Percentiles rank a stretch among this genome's conserved stretches.
Conservation (phyloP, 257 asterid species). For the Pogostemon cablin region DNA sequence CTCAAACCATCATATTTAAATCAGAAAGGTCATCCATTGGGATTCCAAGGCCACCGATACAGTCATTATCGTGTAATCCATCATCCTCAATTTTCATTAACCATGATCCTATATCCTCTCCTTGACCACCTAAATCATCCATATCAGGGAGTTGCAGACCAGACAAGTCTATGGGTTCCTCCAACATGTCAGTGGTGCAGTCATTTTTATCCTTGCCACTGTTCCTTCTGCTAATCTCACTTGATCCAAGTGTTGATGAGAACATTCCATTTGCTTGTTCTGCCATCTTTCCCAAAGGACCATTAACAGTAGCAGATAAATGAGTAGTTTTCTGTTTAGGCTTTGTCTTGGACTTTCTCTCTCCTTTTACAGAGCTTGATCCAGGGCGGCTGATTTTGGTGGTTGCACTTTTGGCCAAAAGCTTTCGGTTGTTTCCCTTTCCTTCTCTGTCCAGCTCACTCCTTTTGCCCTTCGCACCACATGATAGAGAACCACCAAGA, state of each 20-base stretch:
- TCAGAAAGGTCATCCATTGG: conserved; percentile 91
- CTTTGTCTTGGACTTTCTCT: conserved; percentile 79
- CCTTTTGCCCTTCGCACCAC: conserved; percentile 87
- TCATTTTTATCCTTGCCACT: conserved; percentile 47
- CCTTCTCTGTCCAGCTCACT: conserved; percentile 89
- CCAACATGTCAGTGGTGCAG: conserved; percentile 59
- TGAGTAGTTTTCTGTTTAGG: conserved; percentile 80
- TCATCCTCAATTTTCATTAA: conserved; percentile 79
- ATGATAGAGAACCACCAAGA: conserved; percentile 63
- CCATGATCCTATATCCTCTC: conserved; percentile 90
- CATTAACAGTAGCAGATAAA: conserved; percentile 70
- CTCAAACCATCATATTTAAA: conserved; percentile 83
- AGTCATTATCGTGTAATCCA: conserved; percentile 73
- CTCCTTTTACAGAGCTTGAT: conserved; percentile 66
- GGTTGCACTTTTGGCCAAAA: conserved; percentile 64
- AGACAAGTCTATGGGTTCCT: conserved; percentile 91
- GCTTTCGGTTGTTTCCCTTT: conserved; percentile 70
- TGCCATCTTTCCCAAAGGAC: conserved; percentile 65
- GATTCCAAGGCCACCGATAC: conserved; percentile 75
- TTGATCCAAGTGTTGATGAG: conserved; percentile 52
- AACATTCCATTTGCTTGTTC: conserved; percentile 59
- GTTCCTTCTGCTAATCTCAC: conserved; percentile 49
- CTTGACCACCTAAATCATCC: conserved; percentile 81
- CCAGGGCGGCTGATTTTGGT: conserved; percentile 62
- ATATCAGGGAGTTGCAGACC: conserved; percentile 84